These are phyloP conservation scores for Fonsecaea erecta DNA, from an alignment of 2,329 filamentous ascomycete species.

Conservation along the genomic window DNA sequence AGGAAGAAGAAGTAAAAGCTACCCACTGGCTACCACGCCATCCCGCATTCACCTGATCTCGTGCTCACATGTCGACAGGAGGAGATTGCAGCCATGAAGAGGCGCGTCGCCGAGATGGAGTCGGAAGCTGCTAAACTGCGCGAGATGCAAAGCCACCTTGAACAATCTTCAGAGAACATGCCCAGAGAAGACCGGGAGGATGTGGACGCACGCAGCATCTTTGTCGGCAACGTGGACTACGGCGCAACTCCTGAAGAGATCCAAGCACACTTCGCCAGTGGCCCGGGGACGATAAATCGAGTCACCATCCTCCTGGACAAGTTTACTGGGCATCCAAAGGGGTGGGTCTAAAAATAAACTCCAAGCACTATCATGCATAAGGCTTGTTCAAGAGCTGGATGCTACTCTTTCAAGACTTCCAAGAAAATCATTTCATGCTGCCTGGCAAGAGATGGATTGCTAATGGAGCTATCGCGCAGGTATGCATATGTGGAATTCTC, in stretches of 20 bases:
- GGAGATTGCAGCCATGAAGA: constrained; percentile 88
- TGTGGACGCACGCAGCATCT: constrained; percentile 92
- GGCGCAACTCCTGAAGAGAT: constrained; percentile 96
- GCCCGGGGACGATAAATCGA: constrained; percentile 91
- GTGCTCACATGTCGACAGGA: constrained; percentile 52
- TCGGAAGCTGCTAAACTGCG: constrained; percentile 83
- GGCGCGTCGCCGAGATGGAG: constrained; percentile 85
- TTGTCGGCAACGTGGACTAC: constrained; percentile 98
- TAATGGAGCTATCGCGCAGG: constrained; percentile 57
- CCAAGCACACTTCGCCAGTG: constrained; percentile 93
- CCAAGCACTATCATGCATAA: constrained; percentile 29
- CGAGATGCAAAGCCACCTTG: constrained; percentile 84
- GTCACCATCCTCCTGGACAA: constrained; percentile 98
- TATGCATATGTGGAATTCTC: constrained; percentile 99
- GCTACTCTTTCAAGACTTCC: constrained; percentile 12
- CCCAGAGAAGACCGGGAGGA: constrained; percentile 88
- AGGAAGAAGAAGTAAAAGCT: constrained; percentile 52
- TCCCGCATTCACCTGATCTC: background rate
- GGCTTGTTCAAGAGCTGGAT: constrained; percentile 38
- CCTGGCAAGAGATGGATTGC: constrained; percentile 62
- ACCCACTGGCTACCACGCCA: background rate
- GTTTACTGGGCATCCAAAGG: constrained; percentile 98
- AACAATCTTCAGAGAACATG: constrained; percentile 80
- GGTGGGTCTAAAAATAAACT: constrained; percentile 65
- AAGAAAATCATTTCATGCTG: constrained; percentile 50